Evolutionary conservation across 1,139 yeast genomes (phyloP).

Genomic region (Candida albicans): DNA sequence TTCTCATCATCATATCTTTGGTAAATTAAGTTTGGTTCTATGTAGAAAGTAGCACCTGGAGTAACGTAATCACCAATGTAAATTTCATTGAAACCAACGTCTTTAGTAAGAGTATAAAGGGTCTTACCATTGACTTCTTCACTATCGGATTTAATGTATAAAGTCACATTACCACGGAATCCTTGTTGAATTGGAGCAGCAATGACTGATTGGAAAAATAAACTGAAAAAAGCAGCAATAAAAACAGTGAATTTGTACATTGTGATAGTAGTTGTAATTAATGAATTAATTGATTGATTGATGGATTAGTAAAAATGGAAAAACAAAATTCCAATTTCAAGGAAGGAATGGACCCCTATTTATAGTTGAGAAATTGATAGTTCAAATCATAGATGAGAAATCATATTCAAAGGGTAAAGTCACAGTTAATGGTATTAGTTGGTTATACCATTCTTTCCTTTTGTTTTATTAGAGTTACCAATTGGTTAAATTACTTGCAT

Average conservation of each 20-base stretch:
- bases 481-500: too few relatives aligned
- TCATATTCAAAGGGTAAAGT: too few relatives aligned
- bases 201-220: conserved; percentile 2
- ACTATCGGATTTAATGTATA: conserved; percentile 2
- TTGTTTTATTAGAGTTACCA: too few relatives aligned
- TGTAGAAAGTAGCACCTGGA: conserved; percentile 3
- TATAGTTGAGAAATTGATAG: too few relatives aligned
- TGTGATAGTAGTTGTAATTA: background rate
- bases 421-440: too few relatives aligned
- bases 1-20: conserved; percentile 1
- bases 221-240: conserved; percentile 3
- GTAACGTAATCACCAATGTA: conserved; percentile 1
- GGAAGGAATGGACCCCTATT: too few relatives aligned
- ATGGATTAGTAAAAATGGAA: background rate
- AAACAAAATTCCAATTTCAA: too few relatives aligned
- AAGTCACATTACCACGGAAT: conserved; percentile 5
- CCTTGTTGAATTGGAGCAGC: conserved; percentile 5
- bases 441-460: too few relatives aligned
- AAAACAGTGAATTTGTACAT: conserved; percentile 2
- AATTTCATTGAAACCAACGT: conserved; percentile 1
- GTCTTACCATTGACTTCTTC: background rate
- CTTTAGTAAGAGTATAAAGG: conserved; percentile 1
- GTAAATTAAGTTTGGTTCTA: background rate
- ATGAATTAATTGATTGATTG: background rate
- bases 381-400: too few relatives aligned